Evolutionary conservation across 2,329 filamentous ascomycete genomes (phyloP), one percentile per base, ranked within the genome.

Genomic region (Zasmidium angulare): DNA sequence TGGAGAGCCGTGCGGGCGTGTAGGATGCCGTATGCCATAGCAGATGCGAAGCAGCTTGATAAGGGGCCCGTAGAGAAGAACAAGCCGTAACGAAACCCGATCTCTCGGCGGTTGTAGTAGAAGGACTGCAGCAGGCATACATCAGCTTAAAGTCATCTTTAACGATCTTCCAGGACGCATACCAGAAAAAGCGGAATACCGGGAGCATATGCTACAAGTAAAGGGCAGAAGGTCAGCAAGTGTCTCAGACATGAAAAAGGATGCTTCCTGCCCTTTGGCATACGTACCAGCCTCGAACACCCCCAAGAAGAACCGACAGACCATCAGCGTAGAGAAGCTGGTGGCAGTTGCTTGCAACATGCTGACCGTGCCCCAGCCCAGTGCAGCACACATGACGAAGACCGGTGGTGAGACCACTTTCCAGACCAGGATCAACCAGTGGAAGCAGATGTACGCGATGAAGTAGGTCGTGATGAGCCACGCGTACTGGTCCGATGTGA

Each of bases 21-120:
- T 4, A 85, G 85, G 68, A 89, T 87, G 6, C 81, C 84, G 57
- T 85, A 87, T 1, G 85, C 86, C 7, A 81, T 69, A 2, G 84
- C 86, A 1, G 86, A 87, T 14, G 52, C 52, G 22, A 54, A 54
- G 21, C 52, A 54, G 36, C 36, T 46, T 17, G 52, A 29, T 14
- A 54, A 22, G n/a, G 52, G 29, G 1, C 29, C 52, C 7, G 52
- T 46, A 1, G 36, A 46, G 20, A 54, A 19, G 52, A 54, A 54
- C 2, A 54, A 40, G 1, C 52, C 52, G 17, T 54, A 54, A 12
- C 52, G 9, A 6, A 54, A 40, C 3, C 52, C 52, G 36, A 54
- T 54, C 29, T 54, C 52, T n/a, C 40, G 36, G 10, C 52, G 52
- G 24, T 54, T 56, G 46, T 56, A 56, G 26, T 36, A 56, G 24